Conservation (phyloP, 1,139 yeast genomes). For the Yarrowia galli region DNA sequence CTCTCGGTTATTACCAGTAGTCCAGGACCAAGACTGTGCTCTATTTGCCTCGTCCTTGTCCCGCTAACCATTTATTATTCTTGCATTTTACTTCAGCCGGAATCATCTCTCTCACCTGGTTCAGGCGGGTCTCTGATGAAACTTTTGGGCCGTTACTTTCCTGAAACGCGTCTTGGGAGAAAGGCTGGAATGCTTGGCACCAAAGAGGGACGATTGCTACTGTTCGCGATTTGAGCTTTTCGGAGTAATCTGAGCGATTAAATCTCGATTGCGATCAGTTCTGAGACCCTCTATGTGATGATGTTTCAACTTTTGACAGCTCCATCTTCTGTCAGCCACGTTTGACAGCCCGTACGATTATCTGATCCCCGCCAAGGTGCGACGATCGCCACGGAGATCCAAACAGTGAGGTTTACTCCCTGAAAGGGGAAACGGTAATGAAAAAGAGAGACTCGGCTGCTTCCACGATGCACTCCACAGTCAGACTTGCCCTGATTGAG, state of each 20-base stretch:
- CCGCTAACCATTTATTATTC: not conserved
- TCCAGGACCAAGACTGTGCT: not conserved
- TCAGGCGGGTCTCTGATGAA: not conserved
- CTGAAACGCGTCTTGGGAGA: not conserved
- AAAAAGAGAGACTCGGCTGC: not conserved
- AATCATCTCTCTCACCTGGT: not conserved
- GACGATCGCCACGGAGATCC: not conserved
- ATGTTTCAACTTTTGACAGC: not conserved
- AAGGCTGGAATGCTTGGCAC: conserved; percentile 1
- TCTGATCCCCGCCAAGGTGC: not conserved
- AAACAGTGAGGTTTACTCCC: not conserved
- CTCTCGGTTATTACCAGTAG: too few relatives aligned
- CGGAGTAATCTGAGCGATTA: not conserved
- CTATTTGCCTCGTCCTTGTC: not conserved
- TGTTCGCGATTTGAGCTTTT: not conserved
- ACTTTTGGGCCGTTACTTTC: not conserved
- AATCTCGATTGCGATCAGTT: not conserved
- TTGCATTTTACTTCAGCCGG: not conserved
- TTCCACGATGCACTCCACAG: not conserved
- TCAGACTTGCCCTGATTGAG: not conserved
- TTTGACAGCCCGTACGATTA: not conserved
- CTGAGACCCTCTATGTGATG: not conserved
- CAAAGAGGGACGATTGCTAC: not conserved
- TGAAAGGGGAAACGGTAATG: not conserved
- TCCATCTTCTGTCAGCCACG: not conserved